A percentile compares a stretch with the other conserved stretches of the same genome.
Conservation (phyloP, 2,329 filamentous ascomycete species). For the Graphium sp. region DNA sequence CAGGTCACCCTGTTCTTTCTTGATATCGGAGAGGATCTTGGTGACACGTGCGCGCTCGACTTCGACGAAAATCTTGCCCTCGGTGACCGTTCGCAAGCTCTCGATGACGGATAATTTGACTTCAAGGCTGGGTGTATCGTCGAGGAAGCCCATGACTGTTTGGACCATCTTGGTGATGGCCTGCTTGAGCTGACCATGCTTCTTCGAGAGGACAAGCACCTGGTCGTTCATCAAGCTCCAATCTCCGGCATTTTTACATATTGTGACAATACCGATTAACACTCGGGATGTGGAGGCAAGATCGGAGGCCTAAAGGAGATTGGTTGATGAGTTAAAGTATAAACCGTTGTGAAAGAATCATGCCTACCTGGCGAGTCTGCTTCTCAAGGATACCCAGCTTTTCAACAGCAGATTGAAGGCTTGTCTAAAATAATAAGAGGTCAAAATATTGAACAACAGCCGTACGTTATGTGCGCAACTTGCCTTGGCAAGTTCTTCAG, state of each 20-base stretch:
- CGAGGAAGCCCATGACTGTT: conserved; percentile 81
- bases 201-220: conserved; percentile 90
- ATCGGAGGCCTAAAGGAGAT: conserved; percentile 61
- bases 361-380: conserved; percentile 77
- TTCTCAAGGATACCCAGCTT: conserved; percentile 88
- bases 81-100: conserved; percentile 86
- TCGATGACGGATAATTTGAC: conserved; percentile 90
- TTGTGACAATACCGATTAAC: conserved; percentile 73
- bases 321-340: too few species aligned
- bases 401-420: conserved; percentile 78
- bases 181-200: conserved; percentile 98
- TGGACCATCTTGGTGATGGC: conserved; percentile 99
- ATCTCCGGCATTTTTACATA: conserved; percentile 84
- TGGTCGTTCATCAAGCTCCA: conserved; percentile 96
- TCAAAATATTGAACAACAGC: conserved; percentile 9
- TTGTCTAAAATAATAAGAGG: conserved; percentile 31
- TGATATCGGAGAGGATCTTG: conserved; percentile 90
- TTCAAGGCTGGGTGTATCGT: conserved; percentile 68
- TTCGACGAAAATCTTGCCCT: conserved; percentile 99
- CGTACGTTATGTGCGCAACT: conserved; percentile 12
- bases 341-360: too few species aligned
- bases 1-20: conserved; percentile 86
- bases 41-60: conserved; percentile 94
- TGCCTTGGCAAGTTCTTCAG: conserved; percentile 77
- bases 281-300: conserved; percentile 86